phyloP scores from a whole-genome alignment of 2,329 filamentous ascomycete species.

The Clonostachys chloroleuca region DNA sequence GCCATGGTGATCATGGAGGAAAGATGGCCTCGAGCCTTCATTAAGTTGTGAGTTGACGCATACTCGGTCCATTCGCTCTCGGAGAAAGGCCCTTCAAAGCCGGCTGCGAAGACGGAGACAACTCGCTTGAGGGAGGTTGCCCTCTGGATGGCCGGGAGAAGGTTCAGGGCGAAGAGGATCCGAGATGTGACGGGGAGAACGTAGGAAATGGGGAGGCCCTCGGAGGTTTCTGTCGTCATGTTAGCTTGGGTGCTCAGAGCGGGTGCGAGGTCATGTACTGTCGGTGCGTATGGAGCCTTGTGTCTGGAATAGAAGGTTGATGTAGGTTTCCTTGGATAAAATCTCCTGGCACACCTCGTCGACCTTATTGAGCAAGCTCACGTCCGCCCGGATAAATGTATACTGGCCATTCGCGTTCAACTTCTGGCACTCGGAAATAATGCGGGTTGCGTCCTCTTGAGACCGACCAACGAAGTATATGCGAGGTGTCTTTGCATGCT shows the following conservation, averaged over 20 bases:
- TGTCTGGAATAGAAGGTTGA: conserved; percentile 43
- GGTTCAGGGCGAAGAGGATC: conserved; percentile 49
- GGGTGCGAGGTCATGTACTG: conserved; percentile 1
- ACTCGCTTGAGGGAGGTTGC: conserved; percentile 11
- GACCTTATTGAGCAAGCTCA: conserved; percentile 43
- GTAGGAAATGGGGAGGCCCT: conserved; percentile 49
- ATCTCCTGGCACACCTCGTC: conserved; percentile 43
- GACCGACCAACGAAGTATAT: conserved; percentile 49
- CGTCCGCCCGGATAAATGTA: conserved; percentile 42
- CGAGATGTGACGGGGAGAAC: conserved; percentile 53
- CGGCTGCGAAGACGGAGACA: conserved; percentile 16
- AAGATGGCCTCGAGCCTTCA: conserved; percentile 11
- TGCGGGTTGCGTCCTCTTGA: conserved; percentile 22
- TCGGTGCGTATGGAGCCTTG: conserved; percentile 24
- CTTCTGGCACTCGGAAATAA: conserved; percentile 31
- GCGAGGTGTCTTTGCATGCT: conserved; percentile 29
- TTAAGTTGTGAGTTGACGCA: conserved; percentile 12
- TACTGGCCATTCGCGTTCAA: conserved; percentile 37
- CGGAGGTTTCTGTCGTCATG: conserved; percentile 40
- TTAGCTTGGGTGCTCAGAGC: not conserved
- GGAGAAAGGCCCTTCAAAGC: conserved; percentile 5
- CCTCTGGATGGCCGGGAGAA: conserved; percentile 46
- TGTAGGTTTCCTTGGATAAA: conserved; percentile 28
- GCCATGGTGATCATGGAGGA: conserved; percentile 14
- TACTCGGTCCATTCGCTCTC: conserved; percentile 1